These are phyloP conservation scores for Colletotrichum sp. DNA, from an alignment of 2,329 filamentous ascomycete genomes.

Conservation along the genomic window DNA sequence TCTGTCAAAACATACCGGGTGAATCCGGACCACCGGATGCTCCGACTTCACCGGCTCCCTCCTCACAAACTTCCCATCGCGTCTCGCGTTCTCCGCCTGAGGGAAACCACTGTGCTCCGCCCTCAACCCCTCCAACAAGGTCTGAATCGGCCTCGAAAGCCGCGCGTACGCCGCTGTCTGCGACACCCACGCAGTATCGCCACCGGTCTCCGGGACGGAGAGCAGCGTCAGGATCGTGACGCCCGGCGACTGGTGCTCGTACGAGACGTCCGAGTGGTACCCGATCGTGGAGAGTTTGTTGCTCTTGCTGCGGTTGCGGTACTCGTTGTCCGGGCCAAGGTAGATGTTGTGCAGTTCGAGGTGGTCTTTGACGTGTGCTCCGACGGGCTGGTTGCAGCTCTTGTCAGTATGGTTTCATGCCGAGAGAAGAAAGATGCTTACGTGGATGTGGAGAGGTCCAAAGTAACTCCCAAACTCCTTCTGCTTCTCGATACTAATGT, in stretches of 20 bases:
- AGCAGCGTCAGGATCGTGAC: conserved; percentile 44
- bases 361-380: conserved; percentile 45
- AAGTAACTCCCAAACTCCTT: conserved; percentile 28
- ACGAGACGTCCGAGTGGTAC: conserved; percentile 48
- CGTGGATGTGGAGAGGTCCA: conserved; percentile 42
- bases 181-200: conserved; percentile 43
- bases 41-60: conserved; percentile 68
- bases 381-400: conserved; percentile 37
- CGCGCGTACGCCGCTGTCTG: conserved; percentile 41
- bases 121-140: conserved; percentile 39
- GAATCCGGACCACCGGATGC: conserved; percentile 72
- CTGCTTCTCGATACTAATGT: conserved; percentile 3
- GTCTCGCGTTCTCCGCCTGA: conserved; percentile 38
- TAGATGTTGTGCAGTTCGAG: conserved; percentile 53
- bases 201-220: conserved; percentile 38
- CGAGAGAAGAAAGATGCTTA: no score
- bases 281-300: conserved; percentile 40
- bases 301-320: conserved; percentile 37
- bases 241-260: conserved; percentile 46
- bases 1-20: conserved; percentile 57
- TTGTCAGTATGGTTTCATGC: not conserved
- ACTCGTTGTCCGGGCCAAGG: conserved; percentile 48
- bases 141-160: conserved; percentile 39
- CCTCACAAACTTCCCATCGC: conserved; percentile 45
- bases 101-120: conserved; percentile 44